Conservation (phyloP, 345 rosid species). For the Salix udensis region DNA sequence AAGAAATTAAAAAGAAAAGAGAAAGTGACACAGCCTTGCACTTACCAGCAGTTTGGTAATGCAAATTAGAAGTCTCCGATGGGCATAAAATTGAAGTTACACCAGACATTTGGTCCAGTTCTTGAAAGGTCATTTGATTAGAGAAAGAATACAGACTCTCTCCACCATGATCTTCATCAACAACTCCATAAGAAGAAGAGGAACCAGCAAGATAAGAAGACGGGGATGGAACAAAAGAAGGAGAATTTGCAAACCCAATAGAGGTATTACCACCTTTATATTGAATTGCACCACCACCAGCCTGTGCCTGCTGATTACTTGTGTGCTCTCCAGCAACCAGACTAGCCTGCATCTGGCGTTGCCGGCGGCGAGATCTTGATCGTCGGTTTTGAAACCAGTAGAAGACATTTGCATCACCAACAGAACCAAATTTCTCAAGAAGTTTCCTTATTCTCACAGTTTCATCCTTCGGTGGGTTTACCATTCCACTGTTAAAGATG, state of each 20-base stretch:
- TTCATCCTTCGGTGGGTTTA: conserved; percentile 94
- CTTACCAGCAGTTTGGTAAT: conserved; percentile 71
- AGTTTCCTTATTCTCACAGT: conserved; percentile 82
- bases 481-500: conserved; percentile 98
- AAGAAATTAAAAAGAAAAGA: conserved; percentile 5
- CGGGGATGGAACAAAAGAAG: conserved; percentile 32
- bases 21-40: conserved; percentile 26
- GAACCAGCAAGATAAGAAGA: conserved; percentile 35
- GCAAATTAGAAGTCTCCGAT: conserved; percentile 60
- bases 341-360: conserved; percentile 79
- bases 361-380: conserved; percentile 94
- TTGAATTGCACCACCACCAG: conserved; percentile 36
- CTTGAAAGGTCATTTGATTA: conserved; percentile 65
- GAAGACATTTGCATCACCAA: conserved; percentile 97
- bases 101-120: conserved; percentile 46
- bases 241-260: conserved; percentile 33
- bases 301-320: conserved; percentile 17
- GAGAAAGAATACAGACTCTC: conserved; percentile 48
- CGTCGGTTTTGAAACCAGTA: conserved; percentile 99
- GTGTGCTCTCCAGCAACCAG: conserved; percentile 35
- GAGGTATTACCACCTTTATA: conserved; percentile 23
- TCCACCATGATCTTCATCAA: conserved; percentile 34
- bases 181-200: conserved; percentile 49
- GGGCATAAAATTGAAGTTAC: conserved; percentile 51
- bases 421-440: conserved; percentile 87